Evolutionary conservation across 208 protist species (phyloP).

Genomic region (Wallacemonas sp.): DNA sequence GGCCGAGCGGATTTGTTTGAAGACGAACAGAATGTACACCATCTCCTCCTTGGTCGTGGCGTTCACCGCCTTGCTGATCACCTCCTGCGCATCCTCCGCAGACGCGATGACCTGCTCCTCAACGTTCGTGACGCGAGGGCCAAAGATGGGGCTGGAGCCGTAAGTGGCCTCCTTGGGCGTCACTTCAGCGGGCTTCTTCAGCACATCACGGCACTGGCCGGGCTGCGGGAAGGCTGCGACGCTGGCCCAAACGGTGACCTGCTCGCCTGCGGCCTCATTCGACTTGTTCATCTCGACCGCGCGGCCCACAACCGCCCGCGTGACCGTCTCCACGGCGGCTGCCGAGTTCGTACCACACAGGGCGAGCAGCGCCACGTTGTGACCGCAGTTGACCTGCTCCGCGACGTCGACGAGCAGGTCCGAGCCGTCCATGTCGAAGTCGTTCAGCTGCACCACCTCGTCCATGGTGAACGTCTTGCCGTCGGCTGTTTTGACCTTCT

Average conservation of each 20-base stretch:
- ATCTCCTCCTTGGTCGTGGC: conserved; percentile 25
- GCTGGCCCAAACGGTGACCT: conserved; percentile 27
- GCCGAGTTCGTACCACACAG: conserved; percentile 26
- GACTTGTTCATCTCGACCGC: conserved; percentile 29
- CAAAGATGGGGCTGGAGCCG: conserved; percentile 57
- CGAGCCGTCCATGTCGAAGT: conserved; percentile 28
- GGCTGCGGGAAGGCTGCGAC: conserved; percentile 26
- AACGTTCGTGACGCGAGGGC: conserved; percentile 51
- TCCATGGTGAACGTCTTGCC: conserved; percentile 34
- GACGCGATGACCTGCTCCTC: conserved; percentile 33
- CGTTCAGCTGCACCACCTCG: conserved; percentile 25
- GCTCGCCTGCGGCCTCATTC: conserved; percentile 17
- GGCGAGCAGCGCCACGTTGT: conserved; percentile 44
- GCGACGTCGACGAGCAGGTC: conserved; percentile 45
- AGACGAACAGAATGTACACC: conserved; percentile 34
- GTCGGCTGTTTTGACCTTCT: conserved; percentile 27
- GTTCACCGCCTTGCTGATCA: conserved; percentile 30
- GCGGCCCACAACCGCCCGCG: conserved; percentile 16
- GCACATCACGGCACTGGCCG: conserved; percentile 36
- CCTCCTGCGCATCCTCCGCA: conserved; percentile 26
- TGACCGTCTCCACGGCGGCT: conserved; percentile 20
- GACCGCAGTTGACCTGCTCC: conserved; percentile 42
- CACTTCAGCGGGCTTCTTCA: conserved; percentile 15
- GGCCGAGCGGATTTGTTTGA: conserved; percentile 38
- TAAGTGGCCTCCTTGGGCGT: conserved; percentile 30